Conservation (phyloP, 2,329 filamentous ascomycete genomes). For the Ambrosiella xylebori region DNA sequence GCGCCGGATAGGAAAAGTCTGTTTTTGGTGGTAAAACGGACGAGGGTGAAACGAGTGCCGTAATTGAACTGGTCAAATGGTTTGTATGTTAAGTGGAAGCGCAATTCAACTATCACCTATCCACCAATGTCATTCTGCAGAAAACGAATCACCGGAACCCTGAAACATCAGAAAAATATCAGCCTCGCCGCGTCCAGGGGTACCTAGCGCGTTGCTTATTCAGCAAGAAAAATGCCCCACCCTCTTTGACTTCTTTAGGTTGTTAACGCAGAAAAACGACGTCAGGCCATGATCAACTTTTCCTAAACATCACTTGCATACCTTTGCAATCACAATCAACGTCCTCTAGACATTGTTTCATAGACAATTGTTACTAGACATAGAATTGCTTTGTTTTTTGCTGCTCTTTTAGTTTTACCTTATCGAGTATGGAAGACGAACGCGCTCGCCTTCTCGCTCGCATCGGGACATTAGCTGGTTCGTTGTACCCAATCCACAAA, state of each 20-base stretch:
- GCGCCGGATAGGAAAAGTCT: too few relatives aligned
- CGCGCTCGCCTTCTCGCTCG: slow-evolving; percentile 32
- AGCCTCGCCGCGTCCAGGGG: neutral
- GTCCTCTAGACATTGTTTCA: neutral
- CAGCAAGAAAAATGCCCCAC: neutral
- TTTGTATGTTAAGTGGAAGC: neutral
- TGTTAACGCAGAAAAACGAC: neutral
- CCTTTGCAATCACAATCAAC: neutral
- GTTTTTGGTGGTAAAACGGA: too few relatives aligned
- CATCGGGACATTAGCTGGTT: slow-evolving; percentile 36
- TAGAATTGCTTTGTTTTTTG: neutral
- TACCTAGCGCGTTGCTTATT: neutral
- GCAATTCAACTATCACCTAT: neutral
- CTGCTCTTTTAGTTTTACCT: neutral
- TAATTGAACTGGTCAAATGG: neutral
- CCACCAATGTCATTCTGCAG: neutral
- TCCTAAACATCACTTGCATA: neutral
- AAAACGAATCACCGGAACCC: neutral
- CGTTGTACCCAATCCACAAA: slow-evolving; percentile 13
- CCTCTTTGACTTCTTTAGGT: neutral
- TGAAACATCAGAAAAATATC: neutral
- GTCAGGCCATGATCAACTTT: neutral
- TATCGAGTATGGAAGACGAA: slow-evolving; percentile 30
- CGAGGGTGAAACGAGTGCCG: neutral
- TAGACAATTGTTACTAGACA: neutral